Percentiles rank a stretch among this genome's conserved stretches.
phyloP scores from a whole-genome alignment of 2,329 filamentous ascomycete species.

The Xylogone sp. region DNA sequence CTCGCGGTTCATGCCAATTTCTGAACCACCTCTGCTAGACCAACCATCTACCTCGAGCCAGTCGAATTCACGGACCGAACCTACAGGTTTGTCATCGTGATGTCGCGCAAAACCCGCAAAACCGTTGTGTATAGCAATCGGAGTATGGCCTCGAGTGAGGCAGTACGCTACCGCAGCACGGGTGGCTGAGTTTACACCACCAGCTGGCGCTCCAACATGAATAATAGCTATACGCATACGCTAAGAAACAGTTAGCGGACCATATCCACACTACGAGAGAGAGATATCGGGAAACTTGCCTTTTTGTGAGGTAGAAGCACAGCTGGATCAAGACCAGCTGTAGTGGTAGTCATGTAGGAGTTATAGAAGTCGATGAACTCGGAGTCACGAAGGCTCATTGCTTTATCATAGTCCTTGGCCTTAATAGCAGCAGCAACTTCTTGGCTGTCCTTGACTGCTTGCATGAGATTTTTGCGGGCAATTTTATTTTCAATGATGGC shows the following conservation, averaged over 20 bases:
- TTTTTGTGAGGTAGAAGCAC: slow-evolving; percentile 67
- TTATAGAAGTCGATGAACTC: slow-evolving; percentile 92
- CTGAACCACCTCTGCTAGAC: slow-evolving; percentile 94
- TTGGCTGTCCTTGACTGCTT: slow-evolving; percentile 84
- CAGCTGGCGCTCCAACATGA: slow-evolving; percentile 92
- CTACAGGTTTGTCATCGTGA: slow-evolving; percentile 75
- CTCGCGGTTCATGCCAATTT: slow-evolving; percentile 96
- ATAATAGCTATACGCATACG: slow-evolving; percentile 93
- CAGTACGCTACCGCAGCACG: slow-evolving; percentile 93
- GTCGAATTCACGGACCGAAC: slow-evolving; percentile 78
- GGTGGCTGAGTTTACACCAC: slow-evolving; percentile 97
- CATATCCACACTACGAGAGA: neutral
- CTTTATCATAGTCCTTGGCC: slow-evolving; percentile 78
- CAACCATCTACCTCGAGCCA: slow-evolving; percentile 95
- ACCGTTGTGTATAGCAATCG: slow-evolving; percentile 91
- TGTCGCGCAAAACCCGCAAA: slow-evolving; percentile 93
- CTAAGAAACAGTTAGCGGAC: slow-evolving; percentile 40
- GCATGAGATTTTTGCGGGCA: slow-evolving; percentile 79
- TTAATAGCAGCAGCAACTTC: slow-evolving; percentile 79
- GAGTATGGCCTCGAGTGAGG: slow-evolving; percentile 84
- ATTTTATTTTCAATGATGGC: slow-evolving; percentile 98
- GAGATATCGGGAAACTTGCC: slow-evolving; percentile 39
- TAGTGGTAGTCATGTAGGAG: slow-evolving; percentile 88
- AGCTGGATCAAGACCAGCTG: slow-evolving; percentile 66
- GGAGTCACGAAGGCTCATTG: slow-evolving; percentile 84